phyloP scores from a whole-genome alignment of 768 basidiomycete species.

The Tulasnella sp. region DNA sequence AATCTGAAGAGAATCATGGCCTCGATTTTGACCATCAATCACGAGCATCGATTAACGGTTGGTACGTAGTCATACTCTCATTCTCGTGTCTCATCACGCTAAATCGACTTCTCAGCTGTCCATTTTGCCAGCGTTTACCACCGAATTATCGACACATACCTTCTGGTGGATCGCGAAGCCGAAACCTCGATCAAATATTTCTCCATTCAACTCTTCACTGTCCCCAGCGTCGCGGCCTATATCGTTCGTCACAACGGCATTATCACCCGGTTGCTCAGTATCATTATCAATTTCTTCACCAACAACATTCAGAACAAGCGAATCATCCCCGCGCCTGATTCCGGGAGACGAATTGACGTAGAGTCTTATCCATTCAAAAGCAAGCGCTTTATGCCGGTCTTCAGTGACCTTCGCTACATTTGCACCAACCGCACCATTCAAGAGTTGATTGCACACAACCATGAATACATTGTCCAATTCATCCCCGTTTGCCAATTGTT shows the following conservation, averaged over 20 bases:
- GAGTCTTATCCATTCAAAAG: conserved; percentile 87
- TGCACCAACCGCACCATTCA: conserved; percentile 80
- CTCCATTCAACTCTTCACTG: conserved; percentile 87
- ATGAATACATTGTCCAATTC: conserved; percentile 65
- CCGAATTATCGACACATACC: conserved; percentile 82
- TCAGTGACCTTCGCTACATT: conserved; percentile 83
- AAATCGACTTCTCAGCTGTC: conserved; percentile 51
- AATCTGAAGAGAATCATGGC: conserved; percentile 81
- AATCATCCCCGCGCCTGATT: conserved; percentile 46
- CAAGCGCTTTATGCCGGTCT: conserved; percentile 93
- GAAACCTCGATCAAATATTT: conserved; percentile 95
- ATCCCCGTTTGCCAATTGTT: conserved; percentile 80
- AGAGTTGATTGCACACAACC: conserved; percentile 65
- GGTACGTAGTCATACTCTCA: conserved; percentile 48
- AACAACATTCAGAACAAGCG: conserved; percentile 77
- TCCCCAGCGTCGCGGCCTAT: conserved; percentile 77
- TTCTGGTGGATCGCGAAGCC: conserved; percentile 88
- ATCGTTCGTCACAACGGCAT: conserved; percentile 72
- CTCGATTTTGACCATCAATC: conserved; percentile 64
- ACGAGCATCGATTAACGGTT: conserved; percentile 69
- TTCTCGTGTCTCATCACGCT: not conserved
- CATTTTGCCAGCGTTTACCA: conserved; percentile 84
- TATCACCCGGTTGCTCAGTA: conserved; percentile 68
- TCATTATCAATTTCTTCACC: conserved; percentile 90
- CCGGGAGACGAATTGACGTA: conserved; percentile 55